Evolutionary conservation across 352 stramenopile genomes (phyloP).

Genomic region (Peronospora farinosa): DNA sequence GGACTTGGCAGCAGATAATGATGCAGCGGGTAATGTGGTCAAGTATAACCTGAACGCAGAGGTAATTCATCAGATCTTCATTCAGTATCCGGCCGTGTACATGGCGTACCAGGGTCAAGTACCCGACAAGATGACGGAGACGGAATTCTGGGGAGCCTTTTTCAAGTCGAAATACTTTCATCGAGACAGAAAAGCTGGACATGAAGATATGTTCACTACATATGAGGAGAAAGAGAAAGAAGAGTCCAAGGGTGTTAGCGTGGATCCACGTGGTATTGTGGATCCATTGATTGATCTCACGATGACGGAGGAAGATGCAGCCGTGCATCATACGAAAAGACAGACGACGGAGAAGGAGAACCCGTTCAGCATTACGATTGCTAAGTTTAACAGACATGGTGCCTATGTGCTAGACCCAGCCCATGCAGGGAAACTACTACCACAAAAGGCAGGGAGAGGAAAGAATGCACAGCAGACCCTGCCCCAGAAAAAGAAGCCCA

Average conservation of each 20-base stretch:
- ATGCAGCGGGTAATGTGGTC: slow-evolving; percentile 64
- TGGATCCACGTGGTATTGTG: slow-evolving; percentile 62
- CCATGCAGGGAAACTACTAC: slow-evolving; percentile 53
- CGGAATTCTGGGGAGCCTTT: slow-evolving; percentile 83
- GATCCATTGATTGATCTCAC: slow-evolving; percentile 77
- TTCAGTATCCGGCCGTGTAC: slow-evolving; percentile 84
- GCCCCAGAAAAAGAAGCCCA: slow-evolving; percentile 47
- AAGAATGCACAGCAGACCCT: slow-evolving; percentile 16
- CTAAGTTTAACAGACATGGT: slow-evolving; percentile 83
- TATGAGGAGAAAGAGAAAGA: slow-evolving; percentile 79
- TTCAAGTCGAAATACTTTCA: slow-evolving; percentile 89
- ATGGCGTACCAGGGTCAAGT: slow-evolving; percentile 80
- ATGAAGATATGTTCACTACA: slow-evolving; percentile 83
- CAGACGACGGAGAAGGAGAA: slow-evolving; percentile 41
- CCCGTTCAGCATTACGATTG: slow-evolving; percentile 59
- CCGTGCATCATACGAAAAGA: slow-evolving; percentile 34
- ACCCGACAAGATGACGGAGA: slow-evolving; percentile 85
- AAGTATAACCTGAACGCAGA: slow-evolving; percentile 88
- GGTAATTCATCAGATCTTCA: slow-evolving; percentile 88
- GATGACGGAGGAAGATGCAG: slow-evolving; percentile 56
- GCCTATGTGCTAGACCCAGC: slow-evolving; percentile 75
- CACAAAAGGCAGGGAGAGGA: slow-evolving; percentile 18
- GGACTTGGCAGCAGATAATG: slow-evolving; percentile 67
- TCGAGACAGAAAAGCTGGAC: slow-evolving; percentile 68
- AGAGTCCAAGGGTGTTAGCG: slow-evolving; percentile 29